Evolutionary conservation across 1,284 basidiomycete species (phyloP).

Genomic region (Tremellales sp.): DNA sequence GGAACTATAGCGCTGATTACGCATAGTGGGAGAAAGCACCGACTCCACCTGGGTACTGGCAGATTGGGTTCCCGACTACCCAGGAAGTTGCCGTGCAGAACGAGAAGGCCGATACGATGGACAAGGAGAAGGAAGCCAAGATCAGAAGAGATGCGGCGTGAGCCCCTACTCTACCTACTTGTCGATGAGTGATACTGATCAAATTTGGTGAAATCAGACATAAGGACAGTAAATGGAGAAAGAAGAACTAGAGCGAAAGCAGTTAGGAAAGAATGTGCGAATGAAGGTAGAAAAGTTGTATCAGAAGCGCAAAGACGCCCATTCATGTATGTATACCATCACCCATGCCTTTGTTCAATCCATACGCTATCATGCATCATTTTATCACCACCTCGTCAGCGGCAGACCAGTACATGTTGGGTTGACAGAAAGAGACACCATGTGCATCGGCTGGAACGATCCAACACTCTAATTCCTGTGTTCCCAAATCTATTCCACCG

Average conservation of each 20-base stretch:
- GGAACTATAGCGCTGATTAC: background rate
- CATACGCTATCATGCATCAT: slow-evolving; percentile 3
- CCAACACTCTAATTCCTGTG: too few species aligned
- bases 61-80: slow-evolving; percentile 81
- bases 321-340: background rate
- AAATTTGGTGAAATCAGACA: slow-evolving; percentile 23
- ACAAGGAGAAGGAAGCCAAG: slow-evolving; percentile 61
- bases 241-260: slow-evolving; percentile 18
- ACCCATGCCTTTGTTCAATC: background rate
- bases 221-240: slow-evolving; percentile 38
- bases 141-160: slow-evolving; percentile 40
- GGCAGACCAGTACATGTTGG: too few species aligned
- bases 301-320: background rate
- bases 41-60: slow-evolving; percentile 75
- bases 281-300: background rate
- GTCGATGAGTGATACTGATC: background rate
- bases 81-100: slow-evolving; percentile 74
- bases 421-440: too few species aligned
- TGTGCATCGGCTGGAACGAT: too few species aligned
- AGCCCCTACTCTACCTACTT: slow-evolving; percentile 12
- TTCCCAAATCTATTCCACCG: background rate
- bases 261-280: background rate
- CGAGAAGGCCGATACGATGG: slow-evolving; percentile 57
- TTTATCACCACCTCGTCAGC: background rate
- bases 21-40: slow-evolving; percentile 64